Base-by-base conservation (phyloP, 495 filamentous ascomycete genomes). In the Pyrenopolyporus hunteri region DNA sequence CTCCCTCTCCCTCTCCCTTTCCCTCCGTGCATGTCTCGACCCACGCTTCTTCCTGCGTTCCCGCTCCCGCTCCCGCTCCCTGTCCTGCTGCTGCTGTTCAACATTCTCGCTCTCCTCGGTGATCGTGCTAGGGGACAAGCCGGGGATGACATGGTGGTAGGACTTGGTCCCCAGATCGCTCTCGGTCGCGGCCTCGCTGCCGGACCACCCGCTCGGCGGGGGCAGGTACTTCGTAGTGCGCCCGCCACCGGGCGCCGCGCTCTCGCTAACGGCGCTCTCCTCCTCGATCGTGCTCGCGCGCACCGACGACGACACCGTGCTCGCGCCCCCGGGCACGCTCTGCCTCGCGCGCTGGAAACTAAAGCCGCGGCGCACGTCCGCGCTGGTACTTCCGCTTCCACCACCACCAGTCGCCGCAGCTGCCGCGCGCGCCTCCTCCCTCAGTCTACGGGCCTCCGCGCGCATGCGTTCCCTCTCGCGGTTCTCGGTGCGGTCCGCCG, bases 91-190 rank as follows among this genome's bases (percentile, higher is more conserved):
- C 74, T 76, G 72, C 5, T 82, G 82, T 50, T 64, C 72, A 14
- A 67, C 71, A 2, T 64, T 73, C 55, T 57, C 70, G 48, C 78
- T 66, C 40, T 73, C 67, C 9, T 76, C 72, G 51, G 80, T 76
- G 25, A 74, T 74, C 14, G 78, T 76, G 57, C 79, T 80, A 2
- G 66, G 58, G 26, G 80, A 86, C 67, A 93, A 72, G 1, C 90
- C 90, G 0, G 91, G 89, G 61, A 93, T 90, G 1, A 87, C 80
- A 72, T 93, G 90, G 57, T 82, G 83, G 70, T 96, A 96, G 42
- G 82, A 85, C 79, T 90, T 92, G 14, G 91, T 94, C 17, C 91
- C 91, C 9, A 83, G 71, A 1, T 84, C 85, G 53, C 83, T 83
- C 46, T 83, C 82, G 5, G 82, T 0, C 72, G 76, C 59, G 75